A percentile compares a stretch with the other conserved stretches of the same genome.
phyloP scores from a whole-genome alignment of 768 basidiomycete genomes.

The Termitomyces sp. region DNA sequence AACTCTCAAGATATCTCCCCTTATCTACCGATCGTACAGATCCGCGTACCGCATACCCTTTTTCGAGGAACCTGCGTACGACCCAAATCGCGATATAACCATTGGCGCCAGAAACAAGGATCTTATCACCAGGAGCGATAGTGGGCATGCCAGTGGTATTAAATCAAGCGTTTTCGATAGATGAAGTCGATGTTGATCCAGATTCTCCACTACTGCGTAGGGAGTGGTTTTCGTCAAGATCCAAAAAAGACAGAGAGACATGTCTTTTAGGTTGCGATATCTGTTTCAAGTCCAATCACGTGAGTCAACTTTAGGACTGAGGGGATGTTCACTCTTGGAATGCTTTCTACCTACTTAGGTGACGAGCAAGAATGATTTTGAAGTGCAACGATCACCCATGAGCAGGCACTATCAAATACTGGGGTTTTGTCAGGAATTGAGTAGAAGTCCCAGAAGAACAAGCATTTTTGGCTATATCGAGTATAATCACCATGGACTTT shows the following conservation, averaged over 20 bases:
- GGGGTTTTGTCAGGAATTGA: not conserved
- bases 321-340: no score
- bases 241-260: no score
- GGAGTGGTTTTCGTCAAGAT: not conserved
- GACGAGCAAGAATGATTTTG: not conserved
- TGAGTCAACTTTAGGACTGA: not conserved
- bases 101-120: slow-evolving; percentile 25
- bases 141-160: slow-evolving; percentile 13
- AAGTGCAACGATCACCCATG: not conserved
- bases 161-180: not conserved
- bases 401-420: not conserved
- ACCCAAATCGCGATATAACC: slow-evolving; percentile 26
- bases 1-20: slow-evolving; percentile 15
- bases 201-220: not conserved
- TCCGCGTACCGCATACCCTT: slow-evolving; percentile 23
- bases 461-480: not conserved
- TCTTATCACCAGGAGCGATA: slow-evolving; percentile 15
- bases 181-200: not conserved
- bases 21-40: slow-evolving; percentile 21
- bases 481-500: not conserved
- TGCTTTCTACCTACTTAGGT: not conserved
- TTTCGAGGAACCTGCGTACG: slow-evolving; percentile 21
- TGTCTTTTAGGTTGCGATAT: not conserved
- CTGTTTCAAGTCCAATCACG: no score
- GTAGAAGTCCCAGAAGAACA: not conserved